Conservation (phyloP, 1,284 basidiomycete genomes). For the Moesziomyces sp. region DNA sequence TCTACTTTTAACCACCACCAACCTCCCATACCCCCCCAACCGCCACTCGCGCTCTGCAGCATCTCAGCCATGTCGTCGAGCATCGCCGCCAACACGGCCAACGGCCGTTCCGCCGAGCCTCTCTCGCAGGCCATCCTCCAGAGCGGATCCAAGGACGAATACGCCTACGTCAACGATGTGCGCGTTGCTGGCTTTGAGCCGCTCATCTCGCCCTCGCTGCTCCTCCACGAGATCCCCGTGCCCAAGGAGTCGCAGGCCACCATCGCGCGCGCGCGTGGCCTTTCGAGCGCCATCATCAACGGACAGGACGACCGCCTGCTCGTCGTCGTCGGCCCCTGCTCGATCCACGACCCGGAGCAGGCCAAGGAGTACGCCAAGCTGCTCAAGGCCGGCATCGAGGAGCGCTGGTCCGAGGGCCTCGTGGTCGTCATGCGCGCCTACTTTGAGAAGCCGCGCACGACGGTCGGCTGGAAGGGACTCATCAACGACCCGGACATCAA, state of each 20-base stretch:
- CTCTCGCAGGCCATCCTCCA: conserved; percentile 35
- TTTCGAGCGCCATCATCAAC: conserved; percentile 58
- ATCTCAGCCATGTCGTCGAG: conserved; percentile 24
- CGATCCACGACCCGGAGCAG: conserved; percentile 88
- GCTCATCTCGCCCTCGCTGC: conserved; percentile 60
- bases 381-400: conserved; percentile 51
- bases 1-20: conserved; percentile 2
- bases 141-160: conserved; percentile 30
- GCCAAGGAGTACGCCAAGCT: conserved; percentile 86
- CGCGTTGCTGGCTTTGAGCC: conserved; percentile 66
- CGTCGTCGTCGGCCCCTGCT: conserved; percentile 81
- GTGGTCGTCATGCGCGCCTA: conserved; percentile 95
- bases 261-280: conserved; percentile 59
- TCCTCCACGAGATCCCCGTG: conserved; percentile 65
- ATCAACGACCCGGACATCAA: conserved; percentile 84
- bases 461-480: conserved; percentile 78
- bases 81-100: conserved; percentile 48
- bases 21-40: background rate
- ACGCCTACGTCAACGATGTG: conserved; percentile 59
- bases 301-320: conserved; percentile 66
- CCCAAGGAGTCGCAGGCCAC: conserved; percentile 48
- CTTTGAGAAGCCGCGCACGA: conserved; percentile 86
- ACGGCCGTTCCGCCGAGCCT: conserved; percentile 41
- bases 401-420: conserved; percentile 74
- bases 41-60: background rate